Percentiles rank a stretch among this genome's conserved stretches.
Conservation (phyloP, 2,329 filamentous ascomycete species). For the Fusarium decemcellulare region DNA sequence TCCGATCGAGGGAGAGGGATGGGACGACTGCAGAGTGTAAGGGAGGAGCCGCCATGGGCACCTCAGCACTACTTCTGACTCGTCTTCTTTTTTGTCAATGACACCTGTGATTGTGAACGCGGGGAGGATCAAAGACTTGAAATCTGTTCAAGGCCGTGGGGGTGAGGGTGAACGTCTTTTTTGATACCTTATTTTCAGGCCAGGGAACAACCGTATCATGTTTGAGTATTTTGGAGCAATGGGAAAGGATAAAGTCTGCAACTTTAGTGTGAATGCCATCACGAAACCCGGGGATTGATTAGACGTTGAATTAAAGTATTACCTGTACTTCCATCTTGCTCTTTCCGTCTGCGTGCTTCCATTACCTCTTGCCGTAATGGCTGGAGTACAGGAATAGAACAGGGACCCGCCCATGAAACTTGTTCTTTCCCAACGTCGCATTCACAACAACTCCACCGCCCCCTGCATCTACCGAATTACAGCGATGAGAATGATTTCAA, state of each 20-base stretch:
- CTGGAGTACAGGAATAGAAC: slow-evolving; percentile 1
- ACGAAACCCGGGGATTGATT: slow-evolving; percentile 31
- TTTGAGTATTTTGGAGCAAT: slow-evolving; percentile 45
- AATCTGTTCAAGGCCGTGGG: slow-evolving; percentile 19
- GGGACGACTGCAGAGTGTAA: slow-evolving; percentile 36
- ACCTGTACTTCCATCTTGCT: slow-evolving; percentile 33
- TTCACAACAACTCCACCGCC: background rate
- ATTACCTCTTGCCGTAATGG: slow-evolving; percentile 10
- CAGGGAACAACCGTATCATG: slow-evolving; percentile 40
- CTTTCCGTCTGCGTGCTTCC: slow-evolving; percentile 6
- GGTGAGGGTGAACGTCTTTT: slow-evolving; percentile 39
- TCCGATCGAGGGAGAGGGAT: slow-evolving; percentile 35
- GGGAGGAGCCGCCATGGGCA: slow-evolving; percentile 30
- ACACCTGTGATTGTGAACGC: slow-evolving; percentile 19
- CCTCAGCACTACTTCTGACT: slow-evolving; percentile 4
- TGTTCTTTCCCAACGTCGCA: background rate
- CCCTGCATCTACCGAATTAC: background rate
- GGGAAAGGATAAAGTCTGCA: slow-evolving; percentile 44
- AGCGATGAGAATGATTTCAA: slow-evolving; percentile 1
- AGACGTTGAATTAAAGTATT: slow-evolving; percentile 44
- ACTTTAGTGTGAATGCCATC: slow-evolving; percentile 43
- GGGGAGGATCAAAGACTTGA: slow-evolving; percentile 20
- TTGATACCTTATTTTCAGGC: slow-evolving; percentile 45
- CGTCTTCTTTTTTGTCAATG: slow-evolving; percentile 23
- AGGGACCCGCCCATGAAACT: slow-evolving; percentile 2